Conservation (phyloP, 2,329 filamentous ascomycete species). For the Dryadomyces quercivorus region DNA sequence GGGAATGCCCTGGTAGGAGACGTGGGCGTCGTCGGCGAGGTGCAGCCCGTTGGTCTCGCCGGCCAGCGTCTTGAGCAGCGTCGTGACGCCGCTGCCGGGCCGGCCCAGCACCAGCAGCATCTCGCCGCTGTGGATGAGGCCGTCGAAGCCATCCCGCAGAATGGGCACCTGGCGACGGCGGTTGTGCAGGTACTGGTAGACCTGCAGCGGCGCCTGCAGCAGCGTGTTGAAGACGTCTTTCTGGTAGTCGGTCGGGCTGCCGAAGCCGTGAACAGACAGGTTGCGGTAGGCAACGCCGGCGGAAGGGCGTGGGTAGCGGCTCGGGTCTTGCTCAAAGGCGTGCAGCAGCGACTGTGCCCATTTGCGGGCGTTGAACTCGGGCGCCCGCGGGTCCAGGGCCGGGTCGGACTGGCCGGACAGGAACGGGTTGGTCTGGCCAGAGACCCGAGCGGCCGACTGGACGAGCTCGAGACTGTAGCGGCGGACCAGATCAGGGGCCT, state of each 20-base stretch:
- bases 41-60: conserved; percentile 47
- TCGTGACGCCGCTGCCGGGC: conserved; percentile 45
- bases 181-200: conserved; percentile 36
- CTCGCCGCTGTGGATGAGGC: conserved; percentile 40
- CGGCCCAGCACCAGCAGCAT: conserved; percentile 46
- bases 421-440: conserved; percentile 6
- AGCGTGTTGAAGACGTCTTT: conserved; percentile 51
- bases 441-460: conserved; percentile 5
- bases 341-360: conserved; percentile 34
- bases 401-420: conserved; percentile 16
- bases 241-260: conserved; percentile 57
- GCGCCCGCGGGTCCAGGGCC: conserved; percentile 28
- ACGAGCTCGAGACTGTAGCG: conserved; percentile 11
- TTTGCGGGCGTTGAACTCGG: conserved; percentile 29
- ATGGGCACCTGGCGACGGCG: conserved; percentile 41
- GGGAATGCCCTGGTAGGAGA: conserved; percentile 9
- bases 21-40: conserved; percentile 22
- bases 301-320: conserved; percentile 17
- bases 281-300: conserved; percentile 55
- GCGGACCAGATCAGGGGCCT: conserved; percentile 3
- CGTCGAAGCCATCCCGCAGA: conserved; percentile 37
- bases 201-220: conserved; percentile 31
- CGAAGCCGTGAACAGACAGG: conserved; percentile 55
- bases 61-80: conserved; percentile 49
- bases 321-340: conserved; percentile 22